Conservation (phyloP, 1,284 basidiomycete species). For the Ceratobasidium sp. region DNA sequence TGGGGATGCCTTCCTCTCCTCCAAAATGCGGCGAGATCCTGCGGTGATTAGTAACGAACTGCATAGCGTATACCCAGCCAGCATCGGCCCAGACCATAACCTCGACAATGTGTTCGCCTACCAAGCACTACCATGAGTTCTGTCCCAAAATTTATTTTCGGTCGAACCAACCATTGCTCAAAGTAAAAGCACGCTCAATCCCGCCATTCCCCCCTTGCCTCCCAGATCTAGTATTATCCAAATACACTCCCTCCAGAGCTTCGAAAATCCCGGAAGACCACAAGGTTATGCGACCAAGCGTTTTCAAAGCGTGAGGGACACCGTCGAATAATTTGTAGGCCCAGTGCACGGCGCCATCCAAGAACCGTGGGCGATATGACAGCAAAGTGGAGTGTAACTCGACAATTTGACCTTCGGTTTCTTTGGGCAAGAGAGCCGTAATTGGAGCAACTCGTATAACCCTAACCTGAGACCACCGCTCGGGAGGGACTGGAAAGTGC, state of each 20-base stretch:
- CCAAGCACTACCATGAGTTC: not conserved
- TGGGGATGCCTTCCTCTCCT: not conserved
- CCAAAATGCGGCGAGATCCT: conserved; percentile 6
- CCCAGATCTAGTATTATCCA: not conserved
- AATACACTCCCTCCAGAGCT: not conserved
- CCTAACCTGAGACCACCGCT: not conserved
- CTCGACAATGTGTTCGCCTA: conserved; percentile 36
- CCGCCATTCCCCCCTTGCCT: not conserved
- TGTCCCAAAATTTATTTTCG: not conserved
- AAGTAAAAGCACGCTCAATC: not conserved
- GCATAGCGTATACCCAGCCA: not conserved
- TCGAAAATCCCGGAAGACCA: not conserved
- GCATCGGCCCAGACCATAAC: not conserved
- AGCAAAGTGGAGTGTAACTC: too few species aligned
- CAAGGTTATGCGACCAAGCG: not conserved
- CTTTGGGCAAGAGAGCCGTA: too few species aligned
- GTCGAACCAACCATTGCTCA: not conserved
- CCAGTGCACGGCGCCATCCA: too few species aligned
- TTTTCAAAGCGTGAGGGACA: not conserved
- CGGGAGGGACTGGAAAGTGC: not conserved
- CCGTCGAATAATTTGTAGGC: too few species aligned
- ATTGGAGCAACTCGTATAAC: not conserved
- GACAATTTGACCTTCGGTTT: not conserved
- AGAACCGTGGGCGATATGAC: not conserved
- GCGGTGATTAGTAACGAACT: conserved; percentile 19